These are phyloP conservation scores for Naganishia kalamii DNA, from an alignment of 768 basidiomycete genomes.

Conservation along the genomic window DNA sequence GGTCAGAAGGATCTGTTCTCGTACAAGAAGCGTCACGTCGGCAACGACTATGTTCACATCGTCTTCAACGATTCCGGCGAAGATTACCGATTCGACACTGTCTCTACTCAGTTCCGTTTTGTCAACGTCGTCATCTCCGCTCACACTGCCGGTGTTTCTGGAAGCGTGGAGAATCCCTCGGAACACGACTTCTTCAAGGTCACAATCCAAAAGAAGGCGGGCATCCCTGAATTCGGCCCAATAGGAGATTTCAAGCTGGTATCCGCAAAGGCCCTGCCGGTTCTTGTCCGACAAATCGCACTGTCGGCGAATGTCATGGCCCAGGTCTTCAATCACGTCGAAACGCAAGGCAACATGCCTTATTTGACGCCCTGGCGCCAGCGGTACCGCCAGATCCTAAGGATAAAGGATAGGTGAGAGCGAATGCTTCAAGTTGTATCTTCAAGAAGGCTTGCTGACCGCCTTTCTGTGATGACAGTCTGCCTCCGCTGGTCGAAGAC, in stretches of 20 bases:
- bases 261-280: slow-evolving; percentile 75
- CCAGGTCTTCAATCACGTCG: slow-evolving; percentile 69
- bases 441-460: neutral
- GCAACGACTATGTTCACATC: slow-evolving; percentile 92
- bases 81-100: slow-evolving; percentile 78
- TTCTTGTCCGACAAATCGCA: slow-evolving; percentile 81
- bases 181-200: slow-evolving; percentile 96
- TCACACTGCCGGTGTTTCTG: slow-evolving; percentile 49
- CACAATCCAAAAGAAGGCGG: slow-evolving; percentile 74
- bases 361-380: slow-evolving; percentile 83
- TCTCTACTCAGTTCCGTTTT: slow-evolving; percentile 89
- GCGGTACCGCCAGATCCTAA: slow-evolving; percentile 69
- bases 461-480: neutral
- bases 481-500: slow-evolving; percentile 2
- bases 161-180: slow-evolving; percentile 49
- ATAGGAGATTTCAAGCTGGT: slow-evolving; percentile 91
- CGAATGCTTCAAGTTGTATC: neutral
- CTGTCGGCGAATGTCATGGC: slow-evolving; percentile 85
- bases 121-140: slow-evolving; percentile 96
- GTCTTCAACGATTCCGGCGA: slow-evolving; percentile 96
- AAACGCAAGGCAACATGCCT: slow-evolving; percentile 63
- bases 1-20: slow-evolving; percentile 59
- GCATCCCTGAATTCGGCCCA: slow-evolving; percentile 91
- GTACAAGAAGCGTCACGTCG: slow-evolving; percentile 90
- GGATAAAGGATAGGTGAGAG: slow-evolving; percentile 46